Conservation (phyloP, 2,329 filamentous ascomycete species). For the Geosmithia morbida region DNA sequence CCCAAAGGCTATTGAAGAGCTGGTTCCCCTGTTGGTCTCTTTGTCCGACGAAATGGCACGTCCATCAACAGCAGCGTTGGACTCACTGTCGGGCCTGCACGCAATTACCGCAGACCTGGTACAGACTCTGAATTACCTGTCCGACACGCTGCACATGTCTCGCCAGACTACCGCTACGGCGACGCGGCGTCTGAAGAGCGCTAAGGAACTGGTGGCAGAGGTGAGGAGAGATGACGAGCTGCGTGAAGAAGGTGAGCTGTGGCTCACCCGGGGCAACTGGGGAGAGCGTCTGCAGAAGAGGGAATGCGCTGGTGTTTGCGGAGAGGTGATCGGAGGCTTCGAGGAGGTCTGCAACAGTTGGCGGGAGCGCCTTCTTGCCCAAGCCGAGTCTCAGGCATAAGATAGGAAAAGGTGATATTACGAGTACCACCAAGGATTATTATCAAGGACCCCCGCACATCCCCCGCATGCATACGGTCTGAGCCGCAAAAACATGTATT, state of each 20-base stretch:
- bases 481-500: background rate
- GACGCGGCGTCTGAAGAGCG: constrained; percentile 62
- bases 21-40: constrained; percentile 52
- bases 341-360: constrained; percentile 80
- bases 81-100: constrained; percentile 54
- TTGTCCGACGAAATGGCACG: constrained; percentile 54
- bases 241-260: constrained; percentile 67
- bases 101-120: constrained; percentile 59
- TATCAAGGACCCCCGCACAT: background rate
- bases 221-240: constrained; percentile 72
- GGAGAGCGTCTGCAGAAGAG: constrained; percentile 58
- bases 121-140: constrained; percentile 70
- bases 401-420: background rate
- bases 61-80: constrained; percentile 45
- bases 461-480: background rate
- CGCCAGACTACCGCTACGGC: constrained; percentile 77
- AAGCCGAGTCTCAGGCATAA: constrained; percentile 34
- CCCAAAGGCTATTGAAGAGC: constrained; percentile 48
- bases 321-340: constrained; percentile 82
- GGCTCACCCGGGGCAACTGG: constrained; percentile 76
- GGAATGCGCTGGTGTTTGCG: constrained; percentile 72
- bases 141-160: constrained; percentile 88
- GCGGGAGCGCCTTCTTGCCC: constrained; percentile 59
- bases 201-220: constrained; percentile 74
- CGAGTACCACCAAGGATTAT: background rate